Percentiles rank a stretch among this genome's conserved stretches.
phyloP scores from a whole-genome alignment of 1,139 yeast genomes.

The Kurtzmaniella natalensis region DNA sequence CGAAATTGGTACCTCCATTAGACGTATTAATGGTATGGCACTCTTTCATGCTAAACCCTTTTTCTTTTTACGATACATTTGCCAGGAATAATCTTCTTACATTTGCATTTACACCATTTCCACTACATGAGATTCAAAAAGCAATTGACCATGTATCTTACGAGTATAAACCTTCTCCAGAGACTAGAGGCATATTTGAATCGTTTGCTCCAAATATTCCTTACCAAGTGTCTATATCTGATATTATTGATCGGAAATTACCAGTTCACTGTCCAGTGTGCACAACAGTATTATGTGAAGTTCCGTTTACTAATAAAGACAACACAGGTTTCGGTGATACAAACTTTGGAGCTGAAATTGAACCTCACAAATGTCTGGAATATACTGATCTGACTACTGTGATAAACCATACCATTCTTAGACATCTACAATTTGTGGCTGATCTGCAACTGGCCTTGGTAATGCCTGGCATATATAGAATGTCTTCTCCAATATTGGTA shows the following conservation, averaged over 20 bases:
- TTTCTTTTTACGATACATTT: constrained; percentile 21
- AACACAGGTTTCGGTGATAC: neutral
- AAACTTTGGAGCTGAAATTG: neutral
- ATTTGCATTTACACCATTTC: constrained; percentile 18
- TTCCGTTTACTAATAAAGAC: neutral
- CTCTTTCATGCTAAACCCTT: constrained; percentile 25
- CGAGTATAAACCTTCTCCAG: constrained; percentile 12
- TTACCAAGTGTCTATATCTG: neutral
- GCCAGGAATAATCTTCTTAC: constrained; percentile 14
- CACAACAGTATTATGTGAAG: neutral
- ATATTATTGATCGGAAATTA: neutral
- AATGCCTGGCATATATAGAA: neutral
- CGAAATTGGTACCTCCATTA: constrained; percentile 24
- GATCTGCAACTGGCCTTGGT: neutral
- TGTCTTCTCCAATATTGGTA: neutral
- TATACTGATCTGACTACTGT: neutral
- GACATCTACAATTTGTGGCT: neutral
- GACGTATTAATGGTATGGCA: constrained; percentile 43
- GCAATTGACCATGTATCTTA: constrained; percentile 16
- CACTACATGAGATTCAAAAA: constrained; percentile 15
- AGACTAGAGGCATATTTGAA: neutral
- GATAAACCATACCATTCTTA: neutral
- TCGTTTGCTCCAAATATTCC: neutral
- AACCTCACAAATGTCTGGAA: neutral
- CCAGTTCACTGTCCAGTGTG: neutral